These are phyloP conservation scores for Aspergillus floridensis DNA, from an alignment of 2,329 filamentous ascomycete genomes.

Conservation along the genomic window DNA sequence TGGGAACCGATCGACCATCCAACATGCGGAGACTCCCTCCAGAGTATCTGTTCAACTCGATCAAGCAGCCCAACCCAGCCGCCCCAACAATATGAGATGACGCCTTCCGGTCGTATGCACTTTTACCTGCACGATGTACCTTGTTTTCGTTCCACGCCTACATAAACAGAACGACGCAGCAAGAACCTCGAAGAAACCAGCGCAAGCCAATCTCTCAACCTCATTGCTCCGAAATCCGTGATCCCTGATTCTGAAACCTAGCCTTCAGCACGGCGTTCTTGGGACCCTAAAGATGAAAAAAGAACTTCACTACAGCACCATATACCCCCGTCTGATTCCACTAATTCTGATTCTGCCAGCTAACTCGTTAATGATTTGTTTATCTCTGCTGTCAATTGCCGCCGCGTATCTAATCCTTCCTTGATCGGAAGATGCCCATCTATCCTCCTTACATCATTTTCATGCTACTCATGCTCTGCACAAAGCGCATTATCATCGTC, in stretches of 20 bases:
- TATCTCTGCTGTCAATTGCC: neutral
- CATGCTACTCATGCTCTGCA: neutral
- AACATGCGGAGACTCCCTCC: constrained; percentile 48
- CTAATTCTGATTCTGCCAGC: constrained; percentile 27
- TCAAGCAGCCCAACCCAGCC: constrained; percentile 35
- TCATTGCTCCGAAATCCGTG: constrained; percentile 3
- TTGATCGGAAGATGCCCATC: neutral
- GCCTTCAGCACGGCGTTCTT: constrained; percentile 25
- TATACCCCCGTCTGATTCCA: constrained; percentile 22
- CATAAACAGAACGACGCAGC: neutral
- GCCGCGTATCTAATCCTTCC: neutral
- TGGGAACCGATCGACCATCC: constrained; percentile 46
- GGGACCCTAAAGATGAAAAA: constrained; percentile 16
- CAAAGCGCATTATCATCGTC: neutral
- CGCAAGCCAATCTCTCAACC: neutral
- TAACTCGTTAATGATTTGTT: neutral
- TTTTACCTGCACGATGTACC: constrained; percentile 4
- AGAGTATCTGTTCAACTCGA: constrained; percentile 46
- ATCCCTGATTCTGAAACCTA: constrained; percentile 18
- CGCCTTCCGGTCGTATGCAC: neutral
- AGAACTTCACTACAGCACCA: neutral
- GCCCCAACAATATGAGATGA: constrained; percentile 34
- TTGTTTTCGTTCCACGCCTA: neutral
- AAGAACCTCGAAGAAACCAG: neutral
- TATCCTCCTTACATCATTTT: neutral